A percentile compares a stretch with the other conserved stretches of the same genome.
phyloP scores from a whole-genome alignment of 768 basidiomycete genomes.

The Cytidiella melzeri region DNA sequence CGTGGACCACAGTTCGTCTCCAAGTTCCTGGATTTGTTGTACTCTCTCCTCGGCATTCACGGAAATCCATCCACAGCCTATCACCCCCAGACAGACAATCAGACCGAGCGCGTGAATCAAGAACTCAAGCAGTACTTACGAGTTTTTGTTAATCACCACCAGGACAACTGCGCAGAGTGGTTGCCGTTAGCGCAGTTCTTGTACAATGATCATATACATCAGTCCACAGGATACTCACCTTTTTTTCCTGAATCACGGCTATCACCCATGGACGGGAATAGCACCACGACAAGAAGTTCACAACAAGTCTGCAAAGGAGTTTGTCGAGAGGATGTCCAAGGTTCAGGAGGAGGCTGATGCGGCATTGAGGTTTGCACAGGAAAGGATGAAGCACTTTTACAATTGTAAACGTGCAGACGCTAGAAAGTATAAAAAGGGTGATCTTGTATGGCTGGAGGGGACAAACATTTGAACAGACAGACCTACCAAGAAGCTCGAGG shows the following conservation, averaged over 20 bases:
- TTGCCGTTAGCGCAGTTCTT: constrained; percentile 28
- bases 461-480: constrained; percentile 20
- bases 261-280: constrained; percentile 13
- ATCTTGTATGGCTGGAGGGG: constrained; percentile 24
- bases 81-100: constrained; percentile 38
- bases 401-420: constrained; percentile 4
- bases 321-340: constrained; percentile 16
- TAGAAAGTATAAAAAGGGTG: constrained; percentile 10
- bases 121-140: constrained; percentile 34
- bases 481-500: constrained; percentile 22
- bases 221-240: constrained; percentile 25
- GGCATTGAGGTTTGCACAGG: constrained; percentile 16
- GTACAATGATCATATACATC: constrained; percentile 28
- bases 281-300: background rate
- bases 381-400: constrained; percentile 22
- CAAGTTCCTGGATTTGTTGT: constrained; percentile 27
- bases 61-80: constrained; percentile 33
- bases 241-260: constrained; percentile 26
- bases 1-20: constrained; percentile 23
- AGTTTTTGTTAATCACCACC: constrained; percentile 26
- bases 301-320: constrained; percentile 14
- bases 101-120: constrained; percentile 37
- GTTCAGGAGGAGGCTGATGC: constrained; percentile 11
- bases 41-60: constrained; percentile 27
- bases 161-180: constrained; percentile 30